Evolutionary conservation across 1,284 basidiomycete genomes (phyloP).

Genomic region (Cryptococcus sp.): DNA sequence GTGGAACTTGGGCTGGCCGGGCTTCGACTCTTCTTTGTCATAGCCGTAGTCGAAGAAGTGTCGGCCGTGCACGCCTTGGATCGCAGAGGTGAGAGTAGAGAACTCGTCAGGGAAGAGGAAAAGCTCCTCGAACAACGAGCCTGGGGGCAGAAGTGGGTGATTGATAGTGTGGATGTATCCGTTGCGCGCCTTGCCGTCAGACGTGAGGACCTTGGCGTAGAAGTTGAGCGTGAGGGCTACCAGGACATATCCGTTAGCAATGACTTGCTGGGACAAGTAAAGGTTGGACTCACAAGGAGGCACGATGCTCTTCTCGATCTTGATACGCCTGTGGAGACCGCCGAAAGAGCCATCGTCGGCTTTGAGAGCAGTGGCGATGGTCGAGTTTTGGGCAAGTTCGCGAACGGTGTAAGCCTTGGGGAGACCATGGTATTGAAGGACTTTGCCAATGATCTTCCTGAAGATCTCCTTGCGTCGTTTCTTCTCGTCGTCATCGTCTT

Average conservation of each 20-base stretch:
- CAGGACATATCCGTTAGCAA: constrained; percentile 2
- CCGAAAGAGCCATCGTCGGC: constrained; percentile 60
- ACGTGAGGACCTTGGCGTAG: constrained; percentile 58
- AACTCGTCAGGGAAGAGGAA: constrained; percentile 62
- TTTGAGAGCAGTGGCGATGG: constrained; percentile 62
- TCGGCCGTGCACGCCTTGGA: constrained; percentile 61
- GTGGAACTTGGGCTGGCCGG: constrained; percentile 51
- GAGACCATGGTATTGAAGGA: constrained; percentile 66
- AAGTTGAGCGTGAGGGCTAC: constrained; percentile 60
- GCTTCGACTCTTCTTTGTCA: constrained; percentile 56
- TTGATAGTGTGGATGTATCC: constrained; percentile 66
- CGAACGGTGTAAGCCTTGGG: constrained; percentile 54
- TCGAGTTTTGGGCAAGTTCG: constrained; percentile 62
- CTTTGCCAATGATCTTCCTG: constrained; percentile 59
- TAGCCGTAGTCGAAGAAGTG: constrained; percentile 49
- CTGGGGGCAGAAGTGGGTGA: constrained; percentile 65
- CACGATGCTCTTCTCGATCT: constrained; percentile 56
- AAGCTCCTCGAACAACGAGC: constrained; percentile 62
- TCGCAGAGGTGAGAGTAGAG: constrained; percentile 62
- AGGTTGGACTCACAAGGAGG: constrained; percentile 42
- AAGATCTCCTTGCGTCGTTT: constrained; percentile 58
- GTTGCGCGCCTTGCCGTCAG: constrained; percentile 62
- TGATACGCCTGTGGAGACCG: constrained; percentile 61
- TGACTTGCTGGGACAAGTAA: background rate
- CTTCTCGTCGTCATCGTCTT: constrained; percentile 52